Evolutionary conservation across 1,284 basidiomycete genomes (phyloP), one percentile per base, ranked within the genome.

Genomic region (Cerrena zonata): DNA sequence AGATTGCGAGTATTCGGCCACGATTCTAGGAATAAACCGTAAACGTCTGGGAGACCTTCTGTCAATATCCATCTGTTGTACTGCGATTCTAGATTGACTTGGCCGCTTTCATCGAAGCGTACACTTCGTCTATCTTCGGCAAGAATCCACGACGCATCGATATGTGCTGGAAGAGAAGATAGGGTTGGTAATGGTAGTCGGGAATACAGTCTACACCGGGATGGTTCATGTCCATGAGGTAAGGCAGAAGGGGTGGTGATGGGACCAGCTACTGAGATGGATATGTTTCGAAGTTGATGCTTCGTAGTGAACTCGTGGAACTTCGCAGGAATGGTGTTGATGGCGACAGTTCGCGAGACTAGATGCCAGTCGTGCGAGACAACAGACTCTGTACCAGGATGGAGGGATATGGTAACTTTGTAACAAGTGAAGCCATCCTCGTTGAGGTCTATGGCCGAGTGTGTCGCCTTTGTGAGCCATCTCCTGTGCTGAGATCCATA

Each of bases 11-110:
- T 46, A 19, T 21, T n/a, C 1, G 66, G 56, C 40, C 69, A 56
- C 2, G 58, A 46, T 24, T 69, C 69, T 13, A 76, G 55, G 18
- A 73, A 59, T 23, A 54, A 65, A 4, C 68, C 45, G 48, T 74
- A 77, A 0, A 76, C 49, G 0, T 58, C 58, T 2, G 74, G 71
- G 4, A 73, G 51, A 11, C 64, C 46, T 1, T 60, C 49, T 1
- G 62, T 55, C 1, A 77, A 61, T 3, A 78, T 57, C 73, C 73
- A 77, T 12, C 51, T 58, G 50, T 78, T 77, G 55, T 70, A 77
- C 5, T 51, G 42, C 1, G 70, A 65, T 49, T 73, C 73, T 4
- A 54, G 51, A 34, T 58, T 64, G 19, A 48, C 15, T 1, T 44
- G 24, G 25, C 57, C 57, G 25, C 51, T 51, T 3, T 56, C 57